Base-by-base conservation (phyloP, 306 rosid species). In the Cicer pinnatifidum region DNA sequence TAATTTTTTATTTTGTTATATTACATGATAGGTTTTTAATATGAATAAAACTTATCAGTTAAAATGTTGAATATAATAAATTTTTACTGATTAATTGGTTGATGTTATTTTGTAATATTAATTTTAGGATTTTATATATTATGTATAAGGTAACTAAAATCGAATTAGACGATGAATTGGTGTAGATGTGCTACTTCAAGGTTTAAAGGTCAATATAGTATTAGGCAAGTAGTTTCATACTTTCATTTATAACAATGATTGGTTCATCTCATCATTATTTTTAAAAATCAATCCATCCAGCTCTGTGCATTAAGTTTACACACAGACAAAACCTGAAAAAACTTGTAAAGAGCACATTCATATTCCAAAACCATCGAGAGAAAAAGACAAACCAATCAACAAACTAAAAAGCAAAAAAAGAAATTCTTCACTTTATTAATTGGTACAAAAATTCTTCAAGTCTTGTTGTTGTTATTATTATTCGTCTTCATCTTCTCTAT, bases 291-390 rank as follows among this genome's bases (percentile, higher is more conserved):
- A 56, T 50, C 9, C 19, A 50, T 50, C 54, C 35, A 28, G 4
- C 35, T 23, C 33, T 28, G 35, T 28, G 5, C 35, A 28, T 3
- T 28, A 28, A 28, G 35, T 9, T 54, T 19, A 56, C 13, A 0
- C 35, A 8, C 15, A 8, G 7, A 8, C 7, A 1, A 15, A 57
- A 57, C 5, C 9, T 19, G 15, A 57, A 57, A 11, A 57, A 56
- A 10, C 62, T 56, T 56, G 62, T 56, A 57, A 57, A 23, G 4
- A 3, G 28, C 63, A 57, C n/a, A 41, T 6, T 11, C 16, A 57
- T 59, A 59, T 59, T 59, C 66, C 19, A 59, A 59, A 59, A 59
- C 66, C 66, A 59, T 59, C 5, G 7, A 19, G 7, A 33, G 16
- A 33, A 10, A 59, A 59, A 54, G 9, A 16, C 8, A 52, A n/a